These are phyloP conservation scores for Apiospora phragmitis DNA, from an alignment of 2,329 filamentous ascomycete genomes.

Conservation along the genomic window DNA sequence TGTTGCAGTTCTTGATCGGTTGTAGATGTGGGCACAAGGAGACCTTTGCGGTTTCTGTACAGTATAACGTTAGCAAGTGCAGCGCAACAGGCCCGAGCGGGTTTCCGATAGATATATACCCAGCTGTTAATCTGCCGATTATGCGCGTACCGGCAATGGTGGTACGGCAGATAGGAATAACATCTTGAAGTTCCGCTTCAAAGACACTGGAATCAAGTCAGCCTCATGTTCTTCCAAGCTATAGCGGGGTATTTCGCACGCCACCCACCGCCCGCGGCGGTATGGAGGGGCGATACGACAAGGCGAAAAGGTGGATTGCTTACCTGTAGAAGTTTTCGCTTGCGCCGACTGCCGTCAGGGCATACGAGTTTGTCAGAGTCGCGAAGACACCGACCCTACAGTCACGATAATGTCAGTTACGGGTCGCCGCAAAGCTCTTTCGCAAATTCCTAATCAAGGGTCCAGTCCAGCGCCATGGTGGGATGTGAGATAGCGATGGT, in stretches of 20 bases:
- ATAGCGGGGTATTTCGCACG: neutral
- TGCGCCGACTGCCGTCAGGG: slow-evolving; percentile 88
- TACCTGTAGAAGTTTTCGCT: slow-evolving; percentile 98
- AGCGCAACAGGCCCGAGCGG: neutral
- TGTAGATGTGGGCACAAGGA: slow-evolving; percentile 92
- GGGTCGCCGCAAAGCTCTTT: neutral
- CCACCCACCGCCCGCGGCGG: neutral
- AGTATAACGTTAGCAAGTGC: neutral
- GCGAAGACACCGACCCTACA: slow-evolving; percentile 91
- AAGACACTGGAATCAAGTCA: slow-evolving; percentile 67
- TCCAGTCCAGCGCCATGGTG: neutral
- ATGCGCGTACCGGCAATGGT: slow-evolving; percentile 97
- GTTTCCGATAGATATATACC: slow-evolving; percentile 50
- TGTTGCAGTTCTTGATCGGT: slow-evolving; percentile 98
- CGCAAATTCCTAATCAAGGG: neutral
- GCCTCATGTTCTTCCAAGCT: neutral
- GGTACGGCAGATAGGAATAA: slow-evolving; percentile 94
- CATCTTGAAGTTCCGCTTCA: slow-evolving; percentile 95
- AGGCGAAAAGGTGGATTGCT: slow-evolving; percentile 23
- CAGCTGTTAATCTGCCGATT: slow-evolving; percentile 91
- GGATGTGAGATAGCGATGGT: slow-evolving; percentile 25
- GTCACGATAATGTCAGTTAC: slow-evolving; percentile 10
- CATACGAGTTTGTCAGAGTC: slow-evolving; percentile 96
- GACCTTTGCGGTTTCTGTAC: slow-evolving; percentile 85
- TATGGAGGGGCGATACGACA: neutral